Percentiles rank a stretch among this genome's conserved stretches.
Conservation (phyloP, 2,329 filamentous ascomycete species). For the Pseudomassariella vexata region DNA sequence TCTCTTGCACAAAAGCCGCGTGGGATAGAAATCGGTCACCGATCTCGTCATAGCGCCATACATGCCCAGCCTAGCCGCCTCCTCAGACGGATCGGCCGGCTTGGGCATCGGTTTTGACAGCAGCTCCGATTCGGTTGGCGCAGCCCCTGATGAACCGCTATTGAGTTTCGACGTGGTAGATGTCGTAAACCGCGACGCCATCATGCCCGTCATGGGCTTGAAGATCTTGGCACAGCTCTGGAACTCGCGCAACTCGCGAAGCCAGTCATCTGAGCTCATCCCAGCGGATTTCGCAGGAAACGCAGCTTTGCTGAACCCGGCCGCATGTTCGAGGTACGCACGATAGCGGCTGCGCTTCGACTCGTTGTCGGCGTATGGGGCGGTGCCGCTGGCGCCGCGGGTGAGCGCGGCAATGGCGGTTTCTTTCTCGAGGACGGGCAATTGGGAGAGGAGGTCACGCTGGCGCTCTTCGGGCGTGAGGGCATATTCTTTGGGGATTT, state of each 20-base stretch:
- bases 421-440: constrained; percentile 60
- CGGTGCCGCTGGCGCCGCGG: constrained; percentile 53
- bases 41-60: constrained; percentile 82
- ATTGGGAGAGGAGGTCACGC: constrained; percentile 50
- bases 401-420: constrained; percentile 64
- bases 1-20: constrained; percentile 83
- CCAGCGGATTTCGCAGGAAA: constrained; percentile 37
- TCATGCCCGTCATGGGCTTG: constrained; percentile 83
- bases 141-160: constrained; percentile 12
- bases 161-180: constrained; percentile 32
- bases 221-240: constrained; percentile 64
- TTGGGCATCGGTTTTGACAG: constrained; percentile 46
- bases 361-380: constrained; percentile 80
- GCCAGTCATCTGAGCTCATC: constrained; percentile 64
- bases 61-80: constrained; percentile 86
- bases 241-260: constrained; percentile 75
- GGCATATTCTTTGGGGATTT: constrained; percentile 62
- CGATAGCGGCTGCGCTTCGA: constrained; percentile 76
- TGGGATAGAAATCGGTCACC: constrained; percentile 68
- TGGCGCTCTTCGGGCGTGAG: constrained; percentile 58
- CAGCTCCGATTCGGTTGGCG: constrained; percentile 15
- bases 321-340: constrained; percentile 71
- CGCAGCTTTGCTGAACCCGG: constrained; percentile 53
- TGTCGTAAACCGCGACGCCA: constrained; percentile 90
- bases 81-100: constrained; percentile 70